These are phyloP conservation scores for Miscanthus lutarioriparius DNA, from an alignment of 176 grass and related monocot genomes.

Conservation along the genomic window DNA sequence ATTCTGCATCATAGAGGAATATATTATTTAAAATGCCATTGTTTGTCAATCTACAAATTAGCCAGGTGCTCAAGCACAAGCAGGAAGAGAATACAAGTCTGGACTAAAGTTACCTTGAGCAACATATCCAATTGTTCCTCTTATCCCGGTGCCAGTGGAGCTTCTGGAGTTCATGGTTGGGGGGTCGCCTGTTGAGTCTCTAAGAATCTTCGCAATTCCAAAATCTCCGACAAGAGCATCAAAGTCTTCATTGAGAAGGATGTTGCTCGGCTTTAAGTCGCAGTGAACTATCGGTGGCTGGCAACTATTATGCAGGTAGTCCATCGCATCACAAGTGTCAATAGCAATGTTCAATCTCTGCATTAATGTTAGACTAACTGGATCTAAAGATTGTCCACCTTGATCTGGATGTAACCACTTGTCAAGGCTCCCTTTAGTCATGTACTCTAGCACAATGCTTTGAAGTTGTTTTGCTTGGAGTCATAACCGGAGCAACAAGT, in stretches of 20 bases:
- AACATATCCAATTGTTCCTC: neutral
- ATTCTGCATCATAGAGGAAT: neutral
- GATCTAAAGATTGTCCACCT: neutral
- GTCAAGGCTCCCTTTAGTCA: neutral
- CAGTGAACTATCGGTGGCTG: neutral
- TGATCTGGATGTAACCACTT: neutral
- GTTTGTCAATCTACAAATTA: neutral
- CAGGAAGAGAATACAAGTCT: neutral
- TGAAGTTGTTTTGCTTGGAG: neutral
- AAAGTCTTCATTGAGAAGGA: neutral
- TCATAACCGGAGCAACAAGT: neutral
- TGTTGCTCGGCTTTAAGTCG: neutral
- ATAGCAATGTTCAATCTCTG: neutral
- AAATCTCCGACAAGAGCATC: neutral
- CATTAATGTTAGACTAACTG: neutral
- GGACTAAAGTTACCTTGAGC: neutral
- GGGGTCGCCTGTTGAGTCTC: neutral
- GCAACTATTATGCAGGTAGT: neutral
- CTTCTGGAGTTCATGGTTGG: neutral
- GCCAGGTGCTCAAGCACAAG: neutral
- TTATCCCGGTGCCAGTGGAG: neutral
- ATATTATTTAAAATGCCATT: neutral
- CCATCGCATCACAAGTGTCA: neutral
- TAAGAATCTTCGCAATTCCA: neutral
- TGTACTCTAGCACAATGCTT: neutral